Evolutionary conservation across 2,329 filamentous ascomycete genomes (phyloP).

Genomic region (Anthostomella pinea): DNA sequence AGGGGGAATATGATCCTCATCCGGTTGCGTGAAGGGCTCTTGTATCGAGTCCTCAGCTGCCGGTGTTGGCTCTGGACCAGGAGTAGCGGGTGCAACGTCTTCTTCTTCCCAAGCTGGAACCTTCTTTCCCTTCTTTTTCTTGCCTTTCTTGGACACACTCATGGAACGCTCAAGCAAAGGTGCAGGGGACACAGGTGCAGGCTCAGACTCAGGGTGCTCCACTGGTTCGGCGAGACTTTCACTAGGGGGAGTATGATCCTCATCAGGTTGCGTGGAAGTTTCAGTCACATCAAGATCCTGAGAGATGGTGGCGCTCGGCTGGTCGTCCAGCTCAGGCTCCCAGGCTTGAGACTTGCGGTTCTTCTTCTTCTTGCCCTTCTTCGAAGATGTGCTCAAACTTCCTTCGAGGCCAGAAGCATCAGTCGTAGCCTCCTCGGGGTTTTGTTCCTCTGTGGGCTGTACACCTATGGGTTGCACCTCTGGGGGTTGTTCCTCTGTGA

Average conservation of each 20-base stretch:
- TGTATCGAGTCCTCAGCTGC: too few relatives aligned
- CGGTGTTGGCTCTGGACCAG: too few relatives aligned
- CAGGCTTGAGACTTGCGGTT: slow-evolving; percentile 16
- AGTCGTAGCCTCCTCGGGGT: neutral
- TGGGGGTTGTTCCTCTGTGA: neutral
- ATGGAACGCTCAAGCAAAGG: slow-evolving; percentile 3
- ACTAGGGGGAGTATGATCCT: too few relatives aligned
- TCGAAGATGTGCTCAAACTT: slow-evolving; percentile 7
- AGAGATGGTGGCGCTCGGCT: slow-evolving; percentile 5
- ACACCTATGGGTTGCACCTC: slow-evolving; percentile 1
- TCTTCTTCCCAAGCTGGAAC: neutral
- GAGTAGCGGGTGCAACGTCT: neutral
- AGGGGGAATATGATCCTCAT: too few relatives aligned
- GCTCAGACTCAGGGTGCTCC: too few relatives aligned
- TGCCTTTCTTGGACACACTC: slow-evolving; percentile 1
- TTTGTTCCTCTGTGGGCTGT: slow-evolving; percentile 1
- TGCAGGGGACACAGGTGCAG: too few relatives aligned
- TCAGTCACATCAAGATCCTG: slow-evolving; percentile 2
- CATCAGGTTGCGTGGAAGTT: slow-evolving; percentile 3
- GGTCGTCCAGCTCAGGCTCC: slow-evolving; percentile 11
- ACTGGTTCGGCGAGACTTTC: too few relatives aligned
- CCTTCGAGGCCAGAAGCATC: neutral
- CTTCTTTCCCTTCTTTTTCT: slow-evolving; percentile 4
- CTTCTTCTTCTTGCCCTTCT: slow-evolving; percentile 21
- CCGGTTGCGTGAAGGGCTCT: too few relatives aligned